These are phyloP conservation scores for Pyrrhoderma noxium DNA, from an alignment of 1,284 basidiomycete species.

Conservation along the genomic window DNA sequence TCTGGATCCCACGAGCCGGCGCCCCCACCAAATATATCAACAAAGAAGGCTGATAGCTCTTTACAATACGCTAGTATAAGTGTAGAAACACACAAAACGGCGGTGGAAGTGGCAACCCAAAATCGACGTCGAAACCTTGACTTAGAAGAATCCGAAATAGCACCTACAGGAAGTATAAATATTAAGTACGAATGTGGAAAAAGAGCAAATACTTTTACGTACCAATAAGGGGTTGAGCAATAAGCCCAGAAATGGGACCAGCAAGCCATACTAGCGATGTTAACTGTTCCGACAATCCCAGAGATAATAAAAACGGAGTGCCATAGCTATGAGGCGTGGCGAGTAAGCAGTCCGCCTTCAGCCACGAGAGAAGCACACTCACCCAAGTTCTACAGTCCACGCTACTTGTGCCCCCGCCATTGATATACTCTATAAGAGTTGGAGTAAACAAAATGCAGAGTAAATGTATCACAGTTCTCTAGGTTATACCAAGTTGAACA, in stretches of 20 bases:
- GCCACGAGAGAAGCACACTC: conserved; percentile 12
- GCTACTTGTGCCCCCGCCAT: conserved; percentile 90
- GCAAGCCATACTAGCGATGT: conserved; percentile 97
- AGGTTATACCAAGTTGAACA: conserved; percentile 46
- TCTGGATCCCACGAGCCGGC: conserved; percentile 88
- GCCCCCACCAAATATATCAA: conserved; percentile 72
- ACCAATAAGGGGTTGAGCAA: conserved; percentile 95
- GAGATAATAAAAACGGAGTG: conserved; percentile 84
- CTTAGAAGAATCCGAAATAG: conserved; percentile 86
- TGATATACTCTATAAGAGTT: conserved; percentile 44
- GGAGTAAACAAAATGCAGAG: no score
- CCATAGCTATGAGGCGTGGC: conserved; percentile 60
- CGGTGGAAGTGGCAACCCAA: conserved; percentile 82
- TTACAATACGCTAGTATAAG: conserved; percentile 82
- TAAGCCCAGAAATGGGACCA: conserved; percentile 87
- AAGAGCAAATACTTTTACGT: conserved; percentile 21
- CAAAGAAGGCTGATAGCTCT: conserved; percentile 65
- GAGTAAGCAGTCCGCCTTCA: conserved; percentile 10
- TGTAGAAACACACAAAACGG: conserved; percentile 64
- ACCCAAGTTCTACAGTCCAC: conserved; percentile 90
- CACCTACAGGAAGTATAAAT: conserved; percentile 42
- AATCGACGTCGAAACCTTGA: conserved; percentile 85
- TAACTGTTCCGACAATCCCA: conserved; percentile 86
- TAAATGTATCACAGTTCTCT: no score
- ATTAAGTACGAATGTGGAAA: conserved; percentile 1